A percentile compares a stretch with the other conserved stretches of the same genome.
phyloP scores from a whole-genome alignment of 345 rosid genomes.

The Citrus trifoliata region DNA sequence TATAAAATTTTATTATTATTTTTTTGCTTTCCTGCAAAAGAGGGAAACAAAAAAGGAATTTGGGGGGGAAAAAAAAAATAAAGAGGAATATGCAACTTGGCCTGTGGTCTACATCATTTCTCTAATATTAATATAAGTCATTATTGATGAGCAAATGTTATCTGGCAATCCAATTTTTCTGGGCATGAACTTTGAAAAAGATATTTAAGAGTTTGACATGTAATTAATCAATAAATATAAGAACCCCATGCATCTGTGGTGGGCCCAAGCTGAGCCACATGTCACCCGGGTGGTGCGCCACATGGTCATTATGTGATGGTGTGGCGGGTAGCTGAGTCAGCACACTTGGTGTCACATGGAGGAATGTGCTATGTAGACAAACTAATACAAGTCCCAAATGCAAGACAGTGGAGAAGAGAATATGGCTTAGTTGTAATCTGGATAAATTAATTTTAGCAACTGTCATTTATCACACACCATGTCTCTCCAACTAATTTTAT shows the following conservation, averaged over 20 bases:
- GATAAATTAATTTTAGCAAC: slow-evolving; percentile 10
- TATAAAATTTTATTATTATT: too few species aligned
- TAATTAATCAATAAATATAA: not conserved
- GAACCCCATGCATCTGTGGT: not conserved
- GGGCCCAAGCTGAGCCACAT: not conserved
- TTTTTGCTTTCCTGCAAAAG: not conserved
- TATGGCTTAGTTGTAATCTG: slow-evolving; percentile 23
- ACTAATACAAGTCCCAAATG: not conserved
- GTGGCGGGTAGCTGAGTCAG: slow-evolving; percentile 8
- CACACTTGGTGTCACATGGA: not conserved
- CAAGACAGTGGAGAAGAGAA: slow-evolving; percentile 13
- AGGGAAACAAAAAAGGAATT: not conserved
- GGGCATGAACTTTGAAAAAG: not conserved
- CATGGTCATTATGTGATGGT: not conserved
- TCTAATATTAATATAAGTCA: not conserved
- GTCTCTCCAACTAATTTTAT: slow-evolving; percentile 30
- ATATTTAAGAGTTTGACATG: not conserved
- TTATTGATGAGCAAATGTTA: slow-evolving; percentile 6
- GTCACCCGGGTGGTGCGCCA: not conserved
- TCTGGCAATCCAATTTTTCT: not conserved
- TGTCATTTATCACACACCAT: slow-evolving; percentile 1
- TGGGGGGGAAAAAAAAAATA: not conserved
- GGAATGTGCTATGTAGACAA: not conserved
- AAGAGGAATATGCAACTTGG: not conserved
- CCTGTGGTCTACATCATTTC: not conserved